These are phyloP conservation scores for Fusarium irregulare DNA, from an alignment of 2,329 filamentous ascomycete species.

Conservation along the genomic window DNA sequence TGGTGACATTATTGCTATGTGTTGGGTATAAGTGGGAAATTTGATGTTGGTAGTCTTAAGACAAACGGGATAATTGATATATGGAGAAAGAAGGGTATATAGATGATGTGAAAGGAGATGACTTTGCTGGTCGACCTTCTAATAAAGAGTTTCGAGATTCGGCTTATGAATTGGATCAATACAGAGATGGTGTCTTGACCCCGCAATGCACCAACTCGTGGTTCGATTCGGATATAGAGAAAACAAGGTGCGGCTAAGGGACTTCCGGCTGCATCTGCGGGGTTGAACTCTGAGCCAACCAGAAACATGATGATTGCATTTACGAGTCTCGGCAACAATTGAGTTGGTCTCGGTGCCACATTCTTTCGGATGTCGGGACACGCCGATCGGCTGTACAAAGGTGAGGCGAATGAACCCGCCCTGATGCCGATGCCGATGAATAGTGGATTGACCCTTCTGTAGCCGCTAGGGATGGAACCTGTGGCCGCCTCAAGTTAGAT, in stretches of 20 bases:
- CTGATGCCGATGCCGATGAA: slow-evolving; percentile 21
- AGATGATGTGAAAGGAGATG: not conserved
- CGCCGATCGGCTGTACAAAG: slow-evolving; percentile 14
- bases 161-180: slow-evolving; percentile 2
- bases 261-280: slow-evolving; percentile 28
- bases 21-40: not conserved
- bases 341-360: not conserved
- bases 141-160: slow-evolving; percentile 13
- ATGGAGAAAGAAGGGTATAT: not conserved
- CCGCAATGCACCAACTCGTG: slow-evolving; percentile 30
- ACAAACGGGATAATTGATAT: too few relatives aligned
- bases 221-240: slow-evolving; percentile 26
- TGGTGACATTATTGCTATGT: slow-evolving; percentile 50
- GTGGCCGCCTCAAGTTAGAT: not conserved
- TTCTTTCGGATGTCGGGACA: slow-evolving; percentile 28
- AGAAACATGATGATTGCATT: slow-evolving; percentile 24
- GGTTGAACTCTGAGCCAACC: slow-evolving; percentile 9
- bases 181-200: slow-evolving; percentile 17
- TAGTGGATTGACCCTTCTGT: not conserved
- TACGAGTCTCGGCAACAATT: slow-evolving; percentile 18
- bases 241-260: slow-evolving; percentile 28
- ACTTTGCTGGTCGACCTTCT: not conserved
- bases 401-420: slow-evolving; percentile 8
- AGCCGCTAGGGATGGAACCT: not conserved
- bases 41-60: not conserved